These are phyloP conservation scores for Hemerocallis citrina DNA, from an alignment of 106 monocot species.

Conservation along the genomic window DNA sequence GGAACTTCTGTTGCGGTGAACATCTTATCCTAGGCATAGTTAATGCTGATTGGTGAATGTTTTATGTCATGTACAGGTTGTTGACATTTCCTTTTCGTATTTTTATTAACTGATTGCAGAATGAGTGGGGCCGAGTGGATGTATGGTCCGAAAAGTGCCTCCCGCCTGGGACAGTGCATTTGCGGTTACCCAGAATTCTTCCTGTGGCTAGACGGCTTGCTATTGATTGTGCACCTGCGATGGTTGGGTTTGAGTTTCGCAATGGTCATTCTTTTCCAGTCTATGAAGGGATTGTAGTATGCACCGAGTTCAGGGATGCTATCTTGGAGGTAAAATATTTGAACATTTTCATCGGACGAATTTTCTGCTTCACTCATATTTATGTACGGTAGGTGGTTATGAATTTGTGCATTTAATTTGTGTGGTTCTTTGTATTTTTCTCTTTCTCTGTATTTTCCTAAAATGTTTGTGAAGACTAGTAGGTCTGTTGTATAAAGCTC, in stretches of 20 bases:
- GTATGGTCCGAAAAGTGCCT: slow-evolving; percentile 99
- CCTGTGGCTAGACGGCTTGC: slow-evolving; percentile 67
- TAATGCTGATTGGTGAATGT: not conserved
- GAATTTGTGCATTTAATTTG: not conserved
- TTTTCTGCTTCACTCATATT: not conserved
- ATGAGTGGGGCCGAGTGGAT: slow-evolving; percentile 93
- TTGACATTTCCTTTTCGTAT: not conserved
- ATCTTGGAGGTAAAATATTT: slow-evolving; percentile 53
- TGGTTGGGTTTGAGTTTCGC: slow-evolving; percentile 94
- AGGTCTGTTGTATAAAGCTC: too few relatives aligned
- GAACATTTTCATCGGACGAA: not conserved
- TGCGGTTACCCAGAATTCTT: slow-evolving; percentile 84
- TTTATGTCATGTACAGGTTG: not conserved
- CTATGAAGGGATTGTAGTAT: slow-evolving; percentile 93
- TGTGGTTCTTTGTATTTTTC: too few relatives aligned
- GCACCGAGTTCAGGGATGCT: slow-evolving; percentile 75
- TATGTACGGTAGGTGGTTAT: not conserved
- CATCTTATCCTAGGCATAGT: too few relatives aligned
- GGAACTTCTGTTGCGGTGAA: too few relatives aligned
- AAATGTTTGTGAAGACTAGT: too few relatives aligned
- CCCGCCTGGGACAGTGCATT: slow-evolving; percentile 82
- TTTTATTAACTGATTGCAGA: slow-evolving; percentile 30
- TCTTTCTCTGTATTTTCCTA: too few relatives aligned
- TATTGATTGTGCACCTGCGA: slow-evolving; percentile 87
- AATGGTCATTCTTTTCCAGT: slow-evolving; percentile 74